These are phyloP conservation scores for Saccharomyces kudriavzevii DNA, from an alignment of 805 yeast genomes.

Conservation along the genomic window DNA sequence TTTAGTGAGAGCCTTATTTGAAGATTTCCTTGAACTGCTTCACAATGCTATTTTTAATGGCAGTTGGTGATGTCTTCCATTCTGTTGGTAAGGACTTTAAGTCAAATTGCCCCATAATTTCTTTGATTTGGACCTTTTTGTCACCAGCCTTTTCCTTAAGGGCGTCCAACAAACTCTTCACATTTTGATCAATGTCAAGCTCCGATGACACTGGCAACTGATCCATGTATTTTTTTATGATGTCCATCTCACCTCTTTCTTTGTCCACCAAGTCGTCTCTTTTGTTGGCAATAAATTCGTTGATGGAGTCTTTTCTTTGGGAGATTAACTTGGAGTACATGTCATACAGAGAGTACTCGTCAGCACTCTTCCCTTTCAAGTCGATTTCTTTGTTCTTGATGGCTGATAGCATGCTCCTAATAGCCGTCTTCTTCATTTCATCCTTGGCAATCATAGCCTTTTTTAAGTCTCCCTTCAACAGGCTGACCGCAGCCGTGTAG, in stretches of 20 bases:
- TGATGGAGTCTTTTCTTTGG: slow-evolving; percentile 44
- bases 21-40: slow-evolving; percentile 17
- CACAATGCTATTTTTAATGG: slow-evolving; percentile 29
- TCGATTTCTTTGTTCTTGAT: slow-evolving; percentile 41
- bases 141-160: slow-evolving; percentile 15
- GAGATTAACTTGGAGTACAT: slow-evolving; percentile 37
- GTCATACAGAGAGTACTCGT: slow-evolving; percentile 33
- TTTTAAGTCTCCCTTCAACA: slow-evolving; percentile 38
- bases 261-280: slow-evolving; percentile 48
- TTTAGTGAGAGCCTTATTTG: not conserved
- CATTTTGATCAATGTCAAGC: slow-evolving; percentile 35
- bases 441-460: slow-evolving; percentile 42
- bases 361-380: slow-evolving; percentile 23
- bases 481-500: slow-evolving; percentile 28
- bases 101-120: slow-evolving; percentile 28
- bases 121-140: slow-evolving; percentile 23
- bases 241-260: slow-evolving; percentile 39
- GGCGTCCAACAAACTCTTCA: slow-evolving; percentile 19
- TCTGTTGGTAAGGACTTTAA: slow-evolving; percentile 30
- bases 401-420: slow-evolving; percentile 35
- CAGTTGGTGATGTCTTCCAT: slow-evolving; percentile 32
- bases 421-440: slow-evolving; percentile 35
- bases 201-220: slow-evolving; percentile 42
- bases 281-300: slow-evolving; percentile 37
- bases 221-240: slow-evolving; percentile 35